phyloP scores from a whole-genome alignment of 2,329 filamentous ascomycete species.

The Pseudopithomyces chartarum region DNA sequence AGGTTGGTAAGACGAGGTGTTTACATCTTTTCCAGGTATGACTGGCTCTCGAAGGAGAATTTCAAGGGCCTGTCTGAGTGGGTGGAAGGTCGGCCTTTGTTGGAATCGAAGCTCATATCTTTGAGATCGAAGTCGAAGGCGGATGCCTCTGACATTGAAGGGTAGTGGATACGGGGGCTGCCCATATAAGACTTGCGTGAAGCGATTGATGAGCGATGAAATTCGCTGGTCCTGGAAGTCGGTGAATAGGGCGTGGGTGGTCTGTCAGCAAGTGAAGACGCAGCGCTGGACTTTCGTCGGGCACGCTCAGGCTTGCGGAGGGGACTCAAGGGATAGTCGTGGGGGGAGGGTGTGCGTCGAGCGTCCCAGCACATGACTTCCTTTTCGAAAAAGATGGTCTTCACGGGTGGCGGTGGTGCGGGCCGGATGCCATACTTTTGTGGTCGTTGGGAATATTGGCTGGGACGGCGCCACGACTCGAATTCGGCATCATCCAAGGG shows the following conservation, averaged over 20 bases:
- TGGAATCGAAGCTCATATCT: conserved; percentile 26
- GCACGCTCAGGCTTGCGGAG: conserved; percentile 38
- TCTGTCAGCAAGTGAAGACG: conserved; percentile 40
- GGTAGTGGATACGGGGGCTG: conserved; percentile 39
- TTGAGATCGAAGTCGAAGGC: conserved; percentile 42
- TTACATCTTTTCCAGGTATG: conserved; percentile 18
- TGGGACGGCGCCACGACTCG: conserved; percentile 47
- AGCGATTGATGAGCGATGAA: conserved; percentile 28
- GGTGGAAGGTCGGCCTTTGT: conserved; percentile 12
- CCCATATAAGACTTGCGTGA: conserved; percentile 34
- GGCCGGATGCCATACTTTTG: conserved; percentile 43
- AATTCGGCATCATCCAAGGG: conserved; percentile 48
- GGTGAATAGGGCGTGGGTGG: conserved; percentile 48
- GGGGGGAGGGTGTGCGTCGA: conserved; percentile 35
- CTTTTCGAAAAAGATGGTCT: conserved; percentile 42
- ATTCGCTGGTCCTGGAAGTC: conserved; percentile 35
- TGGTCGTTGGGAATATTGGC: conserved; percentile 41
- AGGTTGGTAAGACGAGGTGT: not conserved
- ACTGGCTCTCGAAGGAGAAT: conserved; percentile 15
- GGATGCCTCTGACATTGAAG: conserved; percentile 44
- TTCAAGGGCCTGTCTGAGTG: conserved; percentile 23
- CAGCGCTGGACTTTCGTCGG: conserved; percentile 43
- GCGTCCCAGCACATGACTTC: conserved; percentile 34
- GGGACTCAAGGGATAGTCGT: conserved; percentile 33
- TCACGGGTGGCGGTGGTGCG: conserved; percentile 29